phyloP scores from a whole-genome alignment of 257 asterid species.

The Lycium ferocissimum region DNA sequence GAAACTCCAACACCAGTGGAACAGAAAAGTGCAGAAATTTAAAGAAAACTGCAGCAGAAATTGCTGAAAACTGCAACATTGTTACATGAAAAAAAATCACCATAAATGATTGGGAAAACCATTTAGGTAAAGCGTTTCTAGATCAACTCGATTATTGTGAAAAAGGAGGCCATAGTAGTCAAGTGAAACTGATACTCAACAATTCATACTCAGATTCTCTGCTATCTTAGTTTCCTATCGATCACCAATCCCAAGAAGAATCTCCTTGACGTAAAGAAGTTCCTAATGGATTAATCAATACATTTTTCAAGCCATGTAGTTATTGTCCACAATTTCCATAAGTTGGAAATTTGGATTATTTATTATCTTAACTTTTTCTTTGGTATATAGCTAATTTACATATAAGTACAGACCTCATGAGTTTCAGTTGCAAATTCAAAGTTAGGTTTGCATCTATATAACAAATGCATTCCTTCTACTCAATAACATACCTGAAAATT shows the following conservation, averaged over 20 bases:
- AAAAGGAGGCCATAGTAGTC: too few relatives aligned
- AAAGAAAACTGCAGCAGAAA: too few relatives aligned
- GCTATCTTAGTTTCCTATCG: too few relatives aligned
- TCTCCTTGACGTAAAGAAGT: constrained; percentile 95
- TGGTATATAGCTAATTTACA: neutral
- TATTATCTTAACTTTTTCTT: neutral
- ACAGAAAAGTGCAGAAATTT: too few relatives aligned
- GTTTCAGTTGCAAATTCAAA: constrained; percentile 96
- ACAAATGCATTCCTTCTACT: constrained; percentile 97
- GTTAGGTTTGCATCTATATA: constrained; percentile 99
- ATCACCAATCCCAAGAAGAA: constrained; percentile 91
- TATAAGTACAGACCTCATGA: constrained; percentile 65
- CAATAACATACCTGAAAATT: constrained; percentile 78
- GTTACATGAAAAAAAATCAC: too few relatives aligned
- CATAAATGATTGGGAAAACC: too few relatives aligned
- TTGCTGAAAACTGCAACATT: too few relatives aligned
- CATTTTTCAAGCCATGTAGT: neutral
- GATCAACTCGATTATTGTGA: too few relatives aligned
- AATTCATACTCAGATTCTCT: too few relatives aligned
- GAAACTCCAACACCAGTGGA: too few relatives aligned
- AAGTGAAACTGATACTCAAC: too few relatives aligned
- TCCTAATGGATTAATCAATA: constrained; percentile 50
- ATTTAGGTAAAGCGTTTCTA: too few relatives aligned
- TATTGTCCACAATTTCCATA: neutral
- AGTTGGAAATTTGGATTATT: neutral